Evolutionary conservation across 2,329 filamentous ascomycete species (phyloP), one percentile per base, ranked within the genome.

Genomic region (Leptographium wingfieldii): DNA sequence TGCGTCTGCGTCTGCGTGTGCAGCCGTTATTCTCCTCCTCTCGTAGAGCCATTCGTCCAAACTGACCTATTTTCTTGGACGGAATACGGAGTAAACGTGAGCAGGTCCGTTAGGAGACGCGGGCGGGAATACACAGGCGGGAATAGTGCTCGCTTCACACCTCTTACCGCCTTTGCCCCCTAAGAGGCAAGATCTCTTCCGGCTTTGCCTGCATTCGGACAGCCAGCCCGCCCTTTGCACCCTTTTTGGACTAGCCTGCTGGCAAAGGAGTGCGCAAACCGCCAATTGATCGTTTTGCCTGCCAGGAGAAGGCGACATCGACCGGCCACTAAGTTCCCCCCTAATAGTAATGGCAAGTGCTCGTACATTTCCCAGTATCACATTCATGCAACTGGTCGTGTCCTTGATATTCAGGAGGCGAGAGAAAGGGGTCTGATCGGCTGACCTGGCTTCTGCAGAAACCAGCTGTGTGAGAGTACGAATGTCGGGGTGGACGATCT

Each of bases 151-250:
- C 43, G 25, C 19, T n/a, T 25, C 43, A 46, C 7, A 46, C 19
- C 43, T 46, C 29, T 38, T 40, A 54, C 52, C 52, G 31, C 31
- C 35, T 29, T 46, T 46, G 25, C 49, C 57, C 57, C 48, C 31
- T 38, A 46, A 59, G 48, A 16, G 16, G 49, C 19, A 19, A 22
- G 12, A 49, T 19, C 29, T 31, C 31, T 58, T 10, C 51, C 60
- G 58, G 58, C 53, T 52, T 53, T 60, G 59, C 33, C 61, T 56
- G 46, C 12, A 59, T 63, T 61, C 16, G 57, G 61, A 61, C 25
- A 40, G 16, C 7, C 33, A 52, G 38, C 43, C 61, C 61, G 61
- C 59, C 43, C 27, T 43, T 59, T 55, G 52, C 35, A 46, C 56
- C 55, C 49, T 19, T 16, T 59, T 58, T 38, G 46, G 59, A 52